Base-by-base conservation (phyloP, 2,329 filamentous ascomycete genomes). In the Claviceps quebecensis region DNA sequence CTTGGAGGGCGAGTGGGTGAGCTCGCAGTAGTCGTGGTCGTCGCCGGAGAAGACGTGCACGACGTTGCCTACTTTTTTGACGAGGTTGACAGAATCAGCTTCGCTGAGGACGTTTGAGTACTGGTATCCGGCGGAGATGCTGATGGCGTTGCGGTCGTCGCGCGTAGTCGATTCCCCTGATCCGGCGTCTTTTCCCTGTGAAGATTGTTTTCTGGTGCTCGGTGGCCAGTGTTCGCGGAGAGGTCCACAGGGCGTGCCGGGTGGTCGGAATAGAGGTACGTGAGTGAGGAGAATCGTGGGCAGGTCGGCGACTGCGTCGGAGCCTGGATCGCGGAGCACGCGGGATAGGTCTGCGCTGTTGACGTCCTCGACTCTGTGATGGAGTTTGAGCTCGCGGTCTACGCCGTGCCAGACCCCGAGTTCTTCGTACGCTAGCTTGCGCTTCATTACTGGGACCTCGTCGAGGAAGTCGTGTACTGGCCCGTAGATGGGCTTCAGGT, bases 21-120 rank as follows among this genome's bases (percentile, higher is more conserved):
- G 71, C 61, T 95, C 90, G 69, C 93, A 98, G 69, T 97, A 96
- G 69, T 98, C 93, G 69, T 98, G 93, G 63, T 98, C 93, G 60
- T 98, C 93, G 11, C 93, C 93, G 0, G 89, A 95, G 63, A 97
- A 98, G 44, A 90, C 85, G 57, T 93, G 85, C 3, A 80, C 75
- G 13, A 97, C 80, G 55, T 93, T 87, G 37, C 88, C 89, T 37
- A 95, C 74, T 56, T 83, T 86, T 54, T 83, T 76, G 43, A 95
- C 72, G 39, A 98, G 72, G 49, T 83, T 81, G 45, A 81, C 75
- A 0, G 90, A 93, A 57, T 96, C 81, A 2, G 79, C 75, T 48
- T 84, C 80, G 48, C 78, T 85, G 26, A 98, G 78, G 2, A 96
- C 91, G 60, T 96, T 98, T 65, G 97, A 91, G 63, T 98, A 98